These are phyloP conservation scores for Mycena capillaripes DNA, from an alignment of 768 basidiomycete species.

Conservation along the genomic window DNA sequence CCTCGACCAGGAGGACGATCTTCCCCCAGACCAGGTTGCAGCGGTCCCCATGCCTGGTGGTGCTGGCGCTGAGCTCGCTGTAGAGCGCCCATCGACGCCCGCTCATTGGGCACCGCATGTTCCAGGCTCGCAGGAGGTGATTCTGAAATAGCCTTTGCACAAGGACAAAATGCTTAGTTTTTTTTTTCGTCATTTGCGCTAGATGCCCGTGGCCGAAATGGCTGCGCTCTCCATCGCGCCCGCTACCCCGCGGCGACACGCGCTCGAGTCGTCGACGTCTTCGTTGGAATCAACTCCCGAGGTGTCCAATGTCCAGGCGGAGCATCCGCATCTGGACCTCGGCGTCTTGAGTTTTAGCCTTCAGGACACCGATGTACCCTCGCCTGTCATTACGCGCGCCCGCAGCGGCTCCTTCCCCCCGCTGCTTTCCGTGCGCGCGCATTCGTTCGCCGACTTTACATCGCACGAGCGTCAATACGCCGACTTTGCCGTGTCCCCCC, in stretches of 20 bases:
- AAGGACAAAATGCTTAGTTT: slow-evolving; percentile 25
- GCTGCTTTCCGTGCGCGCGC: slow-evolving; percentile 55
- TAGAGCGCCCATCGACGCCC: slow-evolving; percentile 55
- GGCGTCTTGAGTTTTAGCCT: slow-evolving; percentile 45
- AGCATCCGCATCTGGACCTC: slow-evolving; percentile 47
- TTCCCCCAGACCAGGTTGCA: slow-evolving; percentile 49
- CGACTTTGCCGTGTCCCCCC: slow-evolving; percentile 57
- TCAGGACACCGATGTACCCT: slow-evolving; percentile 48
- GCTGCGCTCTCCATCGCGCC: slow-evolving; percentile 71
- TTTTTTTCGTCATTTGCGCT: slow-evolving; percentile 35
- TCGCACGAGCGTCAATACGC: slow-evolving; percentile 52
- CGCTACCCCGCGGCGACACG: slow-evolving; percentile 61
- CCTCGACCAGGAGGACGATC: slow-evolving; percentile 60
- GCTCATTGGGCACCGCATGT: slow-evolving; percentile 46
- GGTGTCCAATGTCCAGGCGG: slow-evolving; percentile 26
- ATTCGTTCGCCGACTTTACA: slow-evolving; percentile 58
- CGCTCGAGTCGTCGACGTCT: slow-evolving; percentile 63
- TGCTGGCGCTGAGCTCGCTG: slow-evolving; percentile 52
- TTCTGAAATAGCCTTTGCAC: slow-evolving; percentile 18
- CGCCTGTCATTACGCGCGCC: slow-evolving; percentile 44
- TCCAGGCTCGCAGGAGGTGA: slow-evolving; percentile 54
- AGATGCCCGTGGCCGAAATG: slow-evolving; percentile 61
- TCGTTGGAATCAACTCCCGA: slow-evolving; percentile 74
- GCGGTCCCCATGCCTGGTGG: slow-evolving; percentile 44
- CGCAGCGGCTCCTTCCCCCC: slow-evolving; percentile 47